phyloP scores from a whole-genome alignment of 129 eudicot genomes.

The carrot (Daucus carota) region DH1_v3.0 NC_030386.2:6055001-6055500 shows the following conservation, averaged over 20 bases:
- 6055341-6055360: constrained; percentile 84
- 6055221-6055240: too few species aligned
- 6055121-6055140: constrained; percentile 24
- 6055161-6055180: constrained; percentile 54
- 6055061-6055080: constrained; percentile 17
- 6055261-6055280: constrained; percentile 71
- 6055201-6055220: constrained; percentile 56
- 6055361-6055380: constrained; percentile 81
- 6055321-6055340: constrained; percentile 63
- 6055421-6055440: constrained; percentile 81
- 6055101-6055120: constrained; percentile 54
- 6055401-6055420: constrained; percentile 91
- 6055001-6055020: constrained; percentile 23
- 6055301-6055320: constrained; percentile 81
- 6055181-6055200: constrained; percentile 84
- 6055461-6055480: constrained; percentile 32
- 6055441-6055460: constrained; percentile 97
- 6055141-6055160: constrained; percentile 18
- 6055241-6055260: constrained; percentile 69
- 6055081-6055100: constrained; percentile 14
- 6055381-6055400: constrained; percentile 63
- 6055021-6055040: constrained; percentile 12
- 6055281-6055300: constrained; percentile 81
- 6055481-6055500: constrained; percentile 22
- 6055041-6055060: constrained; percentile 26